A percentile compares a stretch with the other conserved stretches of the same genome.
Conservation (phyloP, 1,284 basidiomycete species). For the Puccinia coronata region DNA sequence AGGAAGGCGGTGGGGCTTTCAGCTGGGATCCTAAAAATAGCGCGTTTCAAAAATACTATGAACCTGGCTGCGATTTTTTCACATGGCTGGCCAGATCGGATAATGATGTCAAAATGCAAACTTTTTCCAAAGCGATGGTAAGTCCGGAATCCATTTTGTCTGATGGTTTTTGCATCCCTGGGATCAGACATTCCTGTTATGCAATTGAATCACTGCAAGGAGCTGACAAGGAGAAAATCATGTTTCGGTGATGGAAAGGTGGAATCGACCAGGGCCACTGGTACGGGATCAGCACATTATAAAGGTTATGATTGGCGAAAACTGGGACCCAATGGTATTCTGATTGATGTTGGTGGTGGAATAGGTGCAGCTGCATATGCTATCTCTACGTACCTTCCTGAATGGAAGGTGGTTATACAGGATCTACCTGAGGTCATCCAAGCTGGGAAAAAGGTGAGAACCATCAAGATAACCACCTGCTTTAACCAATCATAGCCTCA, state of each 20-base stretch:
- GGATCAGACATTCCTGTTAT: too few relatives aligned
- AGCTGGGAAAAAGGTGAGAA: neutral
- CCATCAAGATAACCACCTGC: too few relatives aligned
- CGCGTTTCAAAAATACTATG: neutral
- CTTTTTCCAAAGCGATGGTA: slow-evolving; percentile 20
- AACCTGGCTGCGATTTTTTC: slow-evolving; percentile 4
- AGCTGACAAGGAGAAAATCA: too few relatives aligned
- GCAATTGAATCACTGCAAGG: too few relatives aligned
- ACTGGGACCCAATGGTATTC: neutral
- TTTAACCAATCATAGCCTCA: too few relatives aligned
- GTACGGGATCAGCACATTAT: neutral
- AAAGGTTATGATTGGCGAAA: slow-evolving; percentile 13
- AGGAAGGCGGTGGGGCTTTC: neutral
- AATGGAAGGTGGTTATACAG: slow-evolving; percentile 13
- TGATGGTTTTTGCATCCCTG: too few relatives aligned
- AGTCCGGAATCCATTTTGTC: too few relatives aligned
- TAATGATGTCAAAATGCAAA: neutral
- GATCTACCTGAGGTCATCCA: slow-evolving; percentile 18
- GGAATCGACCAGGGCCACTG: neutral
- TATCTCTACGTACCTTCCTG: slow-evolving; percentile 5
- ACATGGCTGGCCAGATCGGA: neutral
- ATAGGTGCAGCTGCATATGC: slow-evolving; percentile 16
- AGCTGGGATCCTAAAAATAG: neutral
- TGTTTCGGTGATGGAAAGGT: neutral
- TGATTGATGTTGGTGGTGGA: slow-evolving; percentile 29